Evolutionary conservation across 1,284 basidiomycete species (phyloP).

Genomic region (Spongiforma sp.): DNA sequence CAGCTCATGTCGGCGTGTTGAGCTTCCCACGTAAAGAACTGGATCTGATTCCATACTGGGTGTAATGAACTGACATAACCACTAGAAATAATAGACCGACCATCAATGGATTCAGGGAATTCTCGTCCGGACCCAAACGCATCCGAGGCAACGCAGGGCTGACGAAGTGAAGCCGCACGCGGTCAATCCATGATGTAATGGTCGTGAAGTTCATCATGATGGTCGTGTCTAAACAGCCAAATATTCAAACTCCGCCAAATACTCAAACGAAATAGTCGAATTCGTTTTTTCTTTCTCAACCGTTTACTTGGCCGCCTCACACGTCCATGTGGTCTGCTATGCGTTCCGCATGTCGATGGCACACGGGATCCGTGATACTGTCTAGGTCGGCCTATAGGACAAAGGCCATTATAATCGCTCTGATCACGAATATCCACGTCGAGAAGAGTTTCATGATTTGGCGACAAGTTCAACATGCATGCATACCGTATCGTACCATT

Average conservation of each 20-base stretch:
- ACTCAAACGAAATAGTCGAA: conserved; percentile 13
- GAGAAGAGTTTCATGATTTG: conserved; percentile 83
- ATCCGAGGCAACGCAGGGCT: conserved; percentile 57
- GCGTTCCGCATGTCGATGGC: conserved; percentile 63
- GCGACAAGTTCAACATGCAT: conserved; percentile 57
- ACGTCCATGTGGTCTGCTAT: conserved; percentile 52
- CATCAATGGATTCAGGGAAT: conserved; percentile 65
- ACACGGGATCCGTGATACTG: conserved; percentile 44
- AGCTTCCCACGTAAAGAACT: conserved; percentile 86
- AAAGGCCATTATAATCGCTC: conserved; percentile 80
- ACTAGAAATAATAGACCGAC: conserved; percentile 42
- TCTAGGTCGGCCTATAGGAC: conserved; percentile 57
- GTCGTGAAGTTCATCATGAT: not conserved
- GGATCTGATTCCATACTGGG: conserved; percentile 52
- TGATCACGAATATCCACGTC: conserved; percentile 65
- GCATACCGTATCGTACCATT: too few relatives aligned
- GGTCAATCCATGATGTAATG: conserved; percentile 29
- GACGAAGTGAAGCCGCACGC: conserved; percentile 26
- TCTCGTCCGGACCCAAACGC: conserved; percentile 57
- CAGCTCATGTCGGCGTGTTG: conserved; percentile 64
- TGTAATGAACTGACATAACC: not conserved
- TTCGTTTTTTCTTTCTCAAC: conserved; percentile 21
- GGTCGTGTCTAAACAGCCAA: too few relatives aligned
- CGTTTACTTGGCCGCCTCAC: conserved; percentile 48
- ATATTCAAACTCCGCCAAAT: conserved; percentile 30